Evolutionary conservation across 495 filamentous ascomycete genomes (phyloP).

Genomic region (Bacidia gigantensis): DNA sequence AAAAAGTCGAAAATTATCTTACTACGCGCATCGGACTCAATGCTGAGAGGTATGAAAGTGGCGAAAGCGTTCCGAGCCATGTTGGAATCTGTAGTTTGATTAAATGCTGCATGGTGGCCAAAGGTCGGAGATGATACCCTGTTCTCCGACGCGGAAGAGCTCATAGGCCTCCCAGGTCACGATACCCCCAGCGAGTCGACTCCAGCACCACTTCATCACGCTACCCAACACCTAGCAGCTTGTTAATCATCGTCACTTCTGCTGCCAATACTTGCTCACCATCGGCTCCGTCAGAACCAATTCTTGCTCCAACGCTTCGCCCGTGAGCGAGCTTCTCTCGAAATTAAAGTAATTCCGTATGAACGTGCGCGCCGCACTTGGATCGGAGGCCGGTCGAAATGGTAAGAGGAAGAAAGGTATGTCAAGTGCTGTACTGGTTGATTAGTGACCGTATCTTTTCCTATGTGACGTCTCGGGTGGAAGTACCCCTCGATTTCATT

Average conservation of each 20-base stretch:
- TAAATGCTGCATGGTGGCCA: background rate
- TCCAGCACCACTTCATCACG: slow-evolving; percentile 98
- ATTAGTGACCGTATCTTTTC: slow-evolving; percentile 17
- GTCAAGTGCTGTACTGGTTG: slow-evolving; percentile 50
- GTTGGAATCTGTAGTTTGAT: slow-evolving; percentile 55
- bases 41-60: slow-evolving; percentile 89
- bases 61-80: slow-evolving; percentile 86
- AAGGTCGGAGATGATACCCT: slow-evolving; percentile 41
- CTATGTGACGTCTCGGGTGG: background rate
- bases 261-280: slow-evolving; percentile 35
- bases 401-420: slow-evolving; percentile 91
- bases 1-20: slow-evolving; percentile 95
- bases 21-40: slow-evolving; percentile 73
- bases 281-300: slow-evolving; percentile 87
- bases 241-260: background rate
- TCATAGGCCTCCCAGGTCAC: slow-evolving; percentile 97
- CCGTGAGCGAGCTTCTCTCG: slow-evolving; percentile 38
- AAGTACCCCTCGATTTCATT: slow-evolving; percentile 85
- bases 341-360: slow-evolving; percentile 83
- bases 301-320: slow-evolving; percentile 66
- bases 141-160: slow-evolving; percentile 85
- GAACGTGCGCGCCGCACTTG: slow-evolving; percentile 80
- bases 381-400: slow-evolving; percentile 83
- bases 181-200: slow-evolving; percentile 77
- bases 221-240: slow-evolving; percentile 66